Conservation (phyloP, 768 basidiomycete species). For the Lentinula guzmanii region DNA sequence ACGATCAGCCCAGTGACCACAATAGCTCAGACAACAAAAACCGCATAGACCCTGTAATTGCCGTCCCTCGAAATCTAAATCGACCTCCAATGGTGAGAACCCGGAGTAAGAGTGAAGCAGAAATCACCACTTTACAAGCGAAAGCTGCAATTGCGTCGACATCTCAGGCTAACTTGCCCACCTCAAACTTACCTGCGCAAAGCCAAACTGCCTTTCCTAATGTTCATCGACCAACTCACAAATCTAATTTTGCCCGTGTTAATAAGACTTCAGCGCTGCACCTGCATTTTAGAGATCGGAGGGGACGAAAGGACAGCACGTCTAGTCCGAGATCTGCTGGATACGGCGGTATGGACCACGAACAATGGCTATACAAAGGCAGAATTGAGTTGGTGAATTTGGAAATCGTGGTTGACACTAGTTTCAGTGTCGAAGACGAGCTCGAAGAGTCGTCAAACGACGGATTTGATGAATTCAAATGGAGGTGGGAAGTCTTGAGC, state of each 20-base stretch:
- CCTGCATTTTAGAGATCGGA: neutral
- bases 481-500: slow-evolving; percentile 65
- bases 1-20: neutral
- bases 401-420: slow-evolving; percentile 56
- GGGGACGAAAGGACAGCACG: neutral
- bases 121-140: slow-evolving; percentile 26
- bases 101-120: slow-evolving; percentile 59
- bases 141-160: slow-evolving; percentile 5
- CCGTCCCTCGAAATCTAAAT: neutral
- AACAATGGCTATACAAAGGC: slow-evolving; percentile 72
- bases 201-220: neutral
- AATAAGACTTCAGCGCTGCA: neutral
- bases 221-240: neutral
- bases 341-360: slow-evolving; percentile 30
- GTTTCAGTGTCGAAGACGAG: neutral
- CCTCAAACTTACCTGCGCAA: neutral
- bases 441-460: neutral
- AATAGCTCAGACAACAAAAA: neutral
- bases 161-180: neutral
- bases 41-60: neutral
- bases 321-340: neutral
- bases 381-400: slow-evolving; percentile 64
- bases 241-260: neutral
- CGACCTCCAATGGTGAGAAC: slow-evolving; percentile 33
- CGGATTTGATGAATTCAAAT: slow-evolving; percentile 6